A percentile compares a stretch with the other conserved stretches of the same genome.
Evolutionary conservation across 2,329 filamentous ascomycete species (phyloP).

Genomic region (Aureobasidium subglaciale): DNA sequence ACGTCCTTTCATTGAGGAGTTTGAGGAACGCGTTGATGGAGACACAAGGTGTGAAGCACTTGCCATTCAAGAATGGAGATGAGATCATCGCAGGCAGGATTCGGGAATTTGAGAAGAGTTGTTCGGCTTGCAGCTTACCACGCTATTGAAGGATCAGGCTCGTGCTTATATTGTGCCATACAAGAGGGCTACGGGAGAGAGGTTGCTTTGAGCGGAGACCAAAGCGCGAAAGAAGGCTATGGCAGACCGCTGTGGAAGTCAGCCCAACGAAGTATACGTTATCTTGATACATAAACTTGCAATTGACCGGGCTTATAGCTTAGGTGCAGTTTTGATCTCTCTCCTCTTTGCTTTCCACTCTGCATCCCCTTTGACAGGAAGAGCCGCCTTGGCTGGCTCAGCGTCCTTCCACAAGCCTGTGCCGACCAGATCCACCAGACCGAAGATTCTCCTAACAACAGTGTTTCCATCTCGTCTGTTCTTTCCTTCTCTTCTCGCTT

Average conservation of each 20-base stretch:
- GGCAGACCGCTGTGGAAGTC: not conserved
- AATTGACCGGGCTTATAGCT: not conserved
- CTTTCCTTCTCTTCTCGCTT: conserved; percentile 82
- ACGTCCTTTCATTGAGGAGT: not conserved
- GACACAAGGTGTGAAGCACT: not conserved
- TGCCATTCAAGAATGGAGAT: not conserved
- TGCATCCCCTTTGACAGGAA: not conserved
- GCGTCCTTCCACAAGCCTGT: conserved; percentile 51
- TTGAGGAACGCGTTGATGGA: not conserved
- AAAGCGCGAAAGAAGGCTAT: not conserved
- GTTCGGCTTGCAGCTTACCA: not conserved
- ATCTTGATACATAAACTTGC: not conserved
- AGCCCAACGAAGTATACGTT: not conserved
- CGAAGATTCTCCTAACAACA: conserved; percentile 73
- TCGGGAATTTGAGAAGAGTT: not conserved
- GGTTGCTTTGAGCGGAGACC: too few relatives aligned
- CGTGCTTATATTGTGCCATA: too few relatives aligned
- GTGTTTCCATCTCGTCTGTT: conserved; percentile 90
- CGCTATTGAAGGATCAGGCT: not conserved
- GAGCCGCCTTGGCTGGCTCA: not conserved
- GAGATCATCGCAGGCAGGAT: conserved; percentile 5
- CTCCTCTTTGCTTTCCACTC: conserved; percentile 8
- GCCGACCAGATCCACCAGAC: conserved; percentile 68
- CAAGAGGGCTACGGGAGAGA: too few relatives aligned
- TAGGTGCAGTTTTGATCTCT: not conserved